phyloP scores from a whole-genome alignment of 805 yeast species.

The Kuraishia hungarica region DNA sequence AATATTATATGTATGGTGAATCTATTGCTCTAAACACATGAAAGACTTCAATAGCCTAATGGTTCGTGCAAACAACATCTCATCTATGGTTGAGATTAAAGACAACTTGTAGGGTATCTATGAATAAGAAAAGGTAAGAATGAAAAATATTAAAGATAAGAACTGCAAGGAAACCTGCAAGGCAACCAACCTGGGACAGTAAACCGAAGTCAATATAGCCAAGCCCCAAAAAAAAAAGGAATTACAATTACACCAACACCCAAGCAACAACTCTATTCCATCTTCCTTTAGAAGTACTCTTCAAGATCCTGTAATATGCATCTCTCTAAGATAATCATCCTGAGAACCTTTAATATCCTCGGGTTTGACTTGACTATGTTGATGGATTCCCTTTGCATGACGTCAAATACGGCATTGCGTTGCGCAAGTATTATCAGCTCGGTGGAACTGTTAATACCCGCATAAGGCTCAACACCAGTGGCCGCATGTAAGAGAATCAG shows the following conservation, averaged over 20 bases:
- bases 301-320: constrained; percentile 13
- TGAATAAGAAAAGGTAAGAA: not conserved
- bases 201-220: too few relatives aligned
- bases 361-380: constrained; percentile 14
- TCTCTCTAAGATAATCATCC: constrained; percentile 20
- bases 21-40: too few relatives aligned
- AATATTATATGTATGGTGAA: too few relatives aligned
- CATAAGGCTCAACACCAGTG: constrained; percentile 36
- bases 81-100: too few relatives aligned
- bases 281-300: not conserved
- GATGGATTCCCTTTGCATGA: constrained; percentile 17
- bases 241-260: not conserved
- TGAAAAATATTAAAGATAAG: too few relatives aligned
- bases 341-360: constrained; percentile 13
- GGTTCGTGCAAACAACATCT: too few relatives aligned
- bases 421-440: constrained; percentile 24
- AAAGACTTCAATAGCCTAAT: too few relatives aligned
- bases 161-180: too few relatives aligned
- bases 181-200: too few relatives aligned
- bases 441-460: constrained; percentile 17
- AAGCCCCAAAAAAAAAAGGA: not conserved
- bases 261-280: too few relatives aligned
- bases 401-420: constrained; percentile 23
- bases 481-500: constrained; percentile 34
- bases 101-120: not conserved